These are phyloP conservation scores for Colletotrichum spaethianum DNA, from an alignment of 2,329 filamentous ascomycete genomes.

Conservation along the genomic window DNA sequence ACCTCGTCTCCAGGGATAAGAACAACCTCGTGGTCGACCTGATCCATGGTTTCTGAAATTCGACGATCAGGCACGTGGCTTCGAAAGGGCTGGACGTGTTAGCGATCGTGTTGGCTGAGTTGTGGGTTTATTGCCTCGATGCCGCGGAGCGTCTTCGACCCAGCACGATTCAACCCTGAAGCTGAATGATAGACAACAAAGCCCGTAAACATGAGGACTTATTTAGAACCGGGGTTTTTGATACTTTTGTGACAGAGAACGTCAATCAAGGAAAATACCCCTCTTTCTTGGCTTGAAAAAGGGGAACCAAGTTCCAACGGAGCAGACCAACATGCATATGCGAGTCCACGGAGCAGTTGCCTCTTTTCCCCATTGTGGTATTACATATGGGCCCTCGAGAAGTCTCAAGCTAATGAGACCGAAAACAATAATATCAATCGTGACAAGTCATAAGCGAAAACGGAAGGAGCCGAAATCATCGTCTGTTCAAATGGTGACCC, in stretches of 20 bases:
- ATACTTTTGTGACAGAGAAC: not conserved
- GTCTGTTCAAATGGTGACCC: not conserved
- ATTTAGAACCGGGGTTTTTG: not conserved
- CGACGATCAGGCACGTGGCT: too few relatives aligned
- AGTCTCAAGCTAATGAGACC: not conserved
- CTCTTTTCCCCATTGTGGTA: not conserved
- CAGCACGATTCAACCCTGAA: not conserved
- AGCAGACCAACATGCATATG: slow-evolving; percentile 3
- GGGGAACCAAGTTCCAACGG: not conserved
- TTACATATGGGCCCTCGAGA: not conserved
- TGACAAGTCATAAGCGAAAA: not conserved
- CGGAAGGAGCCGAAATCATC: not conserved
- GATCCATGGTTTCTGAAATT: not conserved
- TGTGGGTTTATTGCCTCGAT: not conserved
- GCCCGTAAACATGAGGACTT: not conserved
- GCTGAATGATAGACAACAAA: not conserved
- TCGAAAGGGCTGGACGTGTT: too few relatives aligned
- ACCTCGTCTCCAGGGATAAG: slow-evolving; percentile 3
- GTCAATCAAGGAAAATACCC: not conserved
- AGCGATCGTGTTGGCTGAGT: not conserved
- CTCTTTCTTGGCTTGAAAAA: not conserved
- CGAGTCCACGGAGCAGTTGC: not conserved
- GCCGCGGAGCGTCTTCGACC: not conserved
- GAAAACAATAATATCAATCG: not conserved
- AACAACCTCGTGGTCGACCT: not conserved